A percentile compares a stretch with the other conserved stretches of the same genome.
Conservation (phyloP, 495 filamentous ascomycete species). For the Hyaloscypha hepaticicola region DNA sequence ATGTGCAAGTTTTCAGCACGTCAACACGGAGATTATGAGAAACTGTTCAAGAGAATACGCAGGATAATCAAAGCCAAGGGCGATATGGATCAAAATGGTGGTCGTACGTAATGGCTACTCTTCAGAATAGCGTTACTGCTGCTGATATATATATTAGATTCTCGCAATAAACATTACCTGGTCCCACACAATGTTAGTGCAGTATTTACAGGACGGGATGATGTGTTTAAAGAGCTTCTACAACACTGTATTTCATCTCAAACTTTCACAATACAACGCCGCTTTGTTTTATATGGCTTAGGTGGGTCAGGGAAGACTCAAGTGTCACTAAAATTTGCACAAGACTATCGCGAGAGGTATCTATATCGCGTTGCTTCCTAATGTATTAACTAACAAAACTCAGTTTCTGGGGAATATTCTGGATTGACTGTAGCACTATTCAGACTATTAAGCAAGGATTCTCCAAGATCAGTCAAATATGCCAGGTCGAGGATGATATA, state of each 20-base stretch:
- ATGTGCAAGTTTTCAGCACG: conserved; percentile 3
- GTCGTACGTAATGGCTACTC: not conserved
- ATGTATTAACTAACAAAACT: not conserved
- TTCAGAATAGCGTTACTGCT: not conserved
- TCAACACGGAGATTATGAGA: conserved; percentile 7
- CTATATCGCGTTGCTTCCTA: not conserved
- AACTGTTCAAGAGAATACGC: conserved; percentile 10
- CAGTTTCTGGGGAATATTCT: conserved; percentile 32
- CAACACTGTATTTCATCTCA: not conserved
- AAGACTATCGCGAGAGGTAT: conserved; percentile 25
- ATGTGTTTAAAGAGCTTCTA: conserved; percentile 6
- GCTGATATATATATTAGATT: conserved; percentile 4
- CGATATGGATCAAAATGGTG: not conserved
- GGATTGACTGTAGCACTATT: conserved; percentile 27
- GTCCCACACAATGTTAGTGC: conserved; percentile 8
- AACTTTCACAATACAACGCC: not conserved
- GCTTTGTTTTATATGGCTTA: conserved; percentile 7
- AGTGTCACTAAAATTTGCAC: conserved; percentile 24
- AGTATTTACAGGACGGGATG: conserved; percentile 3
- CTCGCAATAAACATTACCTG: conserved; percentile 7
- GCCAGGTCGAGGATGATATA: conserved; percentile 20
- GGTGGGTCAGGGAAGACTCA: conserved; percentile 26
- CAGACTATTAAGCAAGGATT: conserved; percentile 21
- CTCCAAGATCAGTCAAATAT: conserved; percentile 16
- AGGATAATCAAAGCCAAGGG: conserved; percentile 4